A percentile compares a stretch with the other conserved stretches of the same genome.
Evolutionary conservation across 768 basidiomycete species (phyloP).

Genomic region (Mycena capillaripes): DNA sequence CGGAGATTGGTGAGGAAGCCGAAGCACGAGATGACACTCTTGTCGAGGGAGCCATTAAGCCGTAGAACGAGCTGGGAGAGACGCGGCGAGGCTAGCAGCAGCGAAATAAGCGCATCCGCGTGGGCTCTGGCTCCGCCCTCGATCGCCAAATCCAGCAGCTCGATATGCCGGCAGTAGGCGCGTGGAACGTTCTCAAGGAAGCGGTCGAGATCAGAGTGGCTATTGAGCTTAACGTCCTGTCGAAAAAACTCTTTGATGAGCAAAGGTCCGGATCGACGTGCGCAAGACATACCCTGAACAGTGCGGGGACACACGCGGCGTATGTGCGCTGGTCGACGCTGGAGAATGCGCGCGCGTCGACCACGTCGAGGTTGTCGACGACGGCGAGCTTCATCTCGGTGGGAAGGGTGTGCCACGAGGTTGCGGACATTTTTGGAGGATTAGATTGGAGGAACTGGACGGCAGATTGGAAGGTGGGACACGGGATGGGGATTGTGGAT

Average conservation of each 20-base stretch:
- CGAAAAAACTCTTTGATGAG: conserved; percentile 36
- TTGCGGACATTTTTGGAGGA: conserved; percentile 39
- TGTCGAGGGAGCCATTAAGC: conserved; percentile 64
- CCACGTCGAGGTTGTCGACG: conserved; percentile 60
- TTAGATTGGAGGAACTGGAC: background rate
- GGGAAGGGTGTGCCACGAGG: conserved; percentile 71
- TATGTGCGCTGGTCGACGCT: conserved; percentile 65
- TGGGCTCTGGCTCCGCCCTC: conserved; percentile 46
- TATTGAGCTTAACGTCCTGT: conserved; percentile 65
- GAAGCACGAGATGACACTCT: conserved; percentile 65
- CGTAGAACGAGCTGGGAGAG: conserved; percentile 63
- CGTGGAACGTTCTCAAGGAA: conserved; percentile 73
- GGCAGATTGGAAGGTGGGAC: background rate
- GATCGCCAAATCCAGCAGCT: conserved; percentile 64
- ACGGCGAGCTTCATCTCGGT: conserved; percentile 75
- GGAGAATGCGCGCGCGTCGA: conserved; percentile 63
- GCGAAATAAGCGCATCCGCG: conserved; percentile 62
- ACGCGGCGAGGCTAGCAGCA: conserved; percentile 65
- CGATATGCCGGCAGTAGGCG: conserved; percentile 63
- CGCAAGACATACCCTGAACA: conserved; percentile 65
- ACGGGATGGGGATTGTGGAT: conserved; percentile 23
- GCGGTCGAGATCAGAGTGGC: conserved; percentile 58
- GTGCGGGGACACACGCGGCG: conserved; percentile 66
- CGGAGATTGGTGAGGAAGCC: conserved; percentile 57
- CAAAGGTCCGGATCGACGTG: conserved; percentile 24